Percentiles rank a stretch among this genome's conserved stretches.
Conservation (phyloP, 2,329 filamentous ascomycete species). For the Fusarium hainanense region DNA sequence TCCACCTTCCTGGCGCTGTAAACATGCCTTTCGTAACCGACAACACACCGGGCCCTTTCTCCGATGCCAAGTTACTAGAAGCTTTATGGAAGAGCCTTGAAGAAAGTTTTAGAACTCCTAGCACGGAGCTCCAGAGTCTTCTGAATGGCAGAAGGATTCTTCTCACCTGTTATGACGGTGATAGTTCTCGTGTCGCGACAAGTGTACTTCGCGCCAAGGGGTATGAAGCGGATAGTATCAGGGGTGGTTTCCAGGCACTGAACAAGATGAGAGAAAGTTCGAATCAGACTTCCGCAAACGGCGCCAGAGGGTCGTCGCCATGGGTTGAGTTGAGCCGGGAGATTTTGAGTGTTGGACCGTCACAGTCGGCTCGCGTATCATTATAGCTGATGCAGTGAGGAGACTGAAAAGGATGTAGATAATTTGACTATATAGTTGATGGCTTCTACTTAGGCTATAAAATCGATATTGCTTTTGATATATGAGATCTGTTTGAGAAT, state of each 20-base stretch:
- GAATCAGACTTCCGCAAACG: neutral
- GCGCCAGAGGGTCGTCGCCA: neutral
- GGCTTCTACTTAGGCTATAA: neutral
- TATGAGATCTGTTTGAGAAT: neutral
- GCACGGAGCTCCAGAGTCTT: slow-evolving; percentile 31
- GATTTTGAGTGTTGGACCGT: neutral
- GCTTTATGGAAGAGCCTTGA: slow-evolving; percentile 62
- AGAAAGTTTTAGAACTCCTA: slow-evolving; percentile 51
- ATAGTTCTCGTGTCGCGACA: slow-evolving; percentile 64
- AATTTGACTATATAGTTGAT: neutral
- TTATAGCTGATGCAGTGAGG: neutral
- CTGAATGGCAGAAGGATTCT: slow-evolving; percentile 54
- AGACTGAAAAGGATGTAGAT: neutral
- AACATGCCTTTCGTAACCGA: slow-evolving; percentile 57
- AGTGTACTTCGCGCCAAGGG: slow-evolving; percentile 64
- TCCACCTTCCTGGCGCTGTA: slow-evolving; percentile 57
- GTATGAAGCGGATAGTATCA: slow-evolving; percentile 58
- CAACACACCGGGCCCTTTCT: slow-evolving; percentile 58
- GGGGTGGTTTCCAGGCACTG: slow-evolving; percentile 61
- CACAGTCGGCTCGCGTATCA: slow-evolving; percentile 16
- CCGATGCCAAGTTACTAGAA: slow-evolving; percentile 55
- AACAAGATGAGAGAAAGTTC: slow-evolving; percentile 28
- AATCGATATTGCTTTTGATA: neutral
- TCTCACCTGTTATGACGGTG: slow-evolving; percentile 65
- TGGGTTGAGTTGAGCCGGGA: slow-evolving; percentile 22